Evolutionary conservation across 2,329 filamentous ascomycete species (phyloP).

Genomic region (Verticillium albo-atrum): DNA sequence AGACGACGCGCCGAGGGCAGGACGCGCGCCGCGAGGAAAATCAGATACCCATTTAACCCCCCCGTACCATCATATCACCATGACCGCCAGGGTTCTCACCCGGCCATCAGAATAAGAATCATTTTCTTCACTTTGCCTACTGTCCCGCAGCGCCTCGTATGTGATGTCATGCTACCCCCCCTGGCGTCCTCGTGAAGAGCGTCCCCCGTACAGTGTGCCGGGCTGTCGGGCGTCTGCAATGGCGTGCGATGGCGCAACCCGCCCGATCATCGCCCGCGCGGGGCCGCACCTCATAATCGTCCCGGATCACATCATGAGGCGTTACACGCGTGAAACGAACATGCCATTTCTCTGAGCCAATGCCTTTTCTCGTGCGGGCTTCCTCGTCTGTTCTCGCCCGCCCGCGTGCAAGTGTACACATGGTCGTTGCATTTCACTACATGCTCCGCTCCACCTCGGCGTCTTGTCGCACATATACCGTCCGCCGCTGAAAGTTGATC

Average conservation of each 20-base stretch:
- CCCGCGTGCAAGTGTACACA: background rate
- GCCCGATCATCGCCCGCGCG: background rate
- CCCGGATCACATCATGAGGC: background rate
- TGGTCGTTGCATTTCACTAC: background rate
- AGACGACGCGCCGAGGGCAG: background rate
- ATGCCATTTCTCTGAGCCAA: background rate
- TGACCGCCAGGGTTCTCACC: background rate
- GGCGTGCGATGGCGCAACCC: constrained; percentile 1
- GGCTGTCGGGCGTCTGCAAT: background rate
- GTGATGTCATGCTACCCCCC: background rate
- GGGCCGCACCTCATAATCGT: background rate
- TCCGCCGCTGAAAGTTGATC: background rate
- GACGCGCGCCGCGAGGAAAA: background rate
- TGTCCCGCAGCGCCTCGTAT: background rate
- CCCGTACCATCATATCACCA: too few relatives aligned
- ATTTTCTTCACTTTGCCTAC: too few relatives aligned
- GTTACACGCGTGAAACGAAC: background rate
- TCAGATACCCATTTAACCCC: background rate
- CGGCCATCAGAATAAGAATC: too few relatives aligned
- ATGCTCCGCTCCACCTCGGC: background rate
- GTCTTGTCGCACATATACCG: background rate
- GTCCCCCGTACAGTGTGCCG: background rate
- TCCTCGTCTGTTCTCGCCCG: background rate
- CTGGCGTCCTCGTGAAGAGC: background rate
- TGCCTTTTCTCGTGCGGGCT: too few relatives aligned